These are phyloP conservation scores for Saturnispora dispora DNA, from an alignment of 805 yeast species.

Conservation along the genomic window DNA sequence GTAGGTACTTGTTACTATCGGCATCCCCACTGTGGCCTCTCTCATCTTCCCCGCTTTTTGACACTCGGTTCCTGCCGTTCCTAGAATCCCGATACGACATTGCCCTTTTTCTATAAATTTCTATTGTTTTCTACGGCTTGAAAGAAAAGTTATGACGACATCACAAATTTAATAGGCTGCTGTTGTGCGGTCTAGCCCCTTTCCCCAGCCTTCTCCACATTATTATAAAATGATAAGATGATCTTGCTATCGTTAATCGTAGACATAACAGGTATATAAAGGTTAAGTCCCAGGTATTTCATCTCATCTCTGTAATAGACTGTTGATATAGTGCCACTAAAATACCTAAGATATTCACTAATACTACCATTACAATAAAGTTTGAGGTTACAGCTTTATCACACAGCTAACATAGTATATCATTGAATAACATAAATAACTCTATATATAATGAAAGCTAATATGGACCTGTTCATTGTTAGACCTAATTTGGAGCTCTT, in stretches of 20 bases:
- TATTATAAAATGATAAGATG: background rate
- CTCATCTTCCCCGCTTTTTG: background rate
- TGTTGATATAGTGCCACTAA: too few relatives aligned
- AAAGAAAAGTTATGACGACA: background rate
- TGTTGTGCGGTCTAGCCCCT: background rate
- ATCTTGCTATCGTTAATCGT: too few relatives aligned
- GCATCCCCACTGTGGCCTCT: too few relatives aligned
- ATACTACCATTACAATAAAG: background rate
- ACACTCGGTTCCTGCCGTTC: background rate
- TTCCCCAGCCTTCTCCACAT: background rate
- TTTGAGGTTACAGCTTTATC: background rate
- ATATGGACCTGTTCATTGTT: conserved; percentile 25
- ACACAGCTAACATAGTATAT: background rate
- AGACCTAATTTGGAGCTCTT: conserved; percentile 26
- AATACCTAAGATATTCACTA: too few relatives aligned
- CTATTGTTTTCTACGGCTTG: background rate
- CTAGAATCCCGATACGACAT: background rate
- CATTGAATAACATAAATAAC: background rate
- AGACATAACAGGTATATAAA: too few relatives aligned
- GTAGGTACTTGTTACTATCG: too few relatives aligned
- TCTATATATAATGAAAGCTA: background rate
- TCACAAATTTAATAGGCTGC: background rate
- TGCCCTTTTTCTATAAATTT: background rate
- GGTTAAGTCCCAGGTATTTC: too few relatives aligned
- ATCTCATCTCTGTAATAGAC: too few relatives aligned